phyloP scores from a whole-genome alignment of 352 stramenopile genomes.

The Pythium phragmiticola region DNA sequence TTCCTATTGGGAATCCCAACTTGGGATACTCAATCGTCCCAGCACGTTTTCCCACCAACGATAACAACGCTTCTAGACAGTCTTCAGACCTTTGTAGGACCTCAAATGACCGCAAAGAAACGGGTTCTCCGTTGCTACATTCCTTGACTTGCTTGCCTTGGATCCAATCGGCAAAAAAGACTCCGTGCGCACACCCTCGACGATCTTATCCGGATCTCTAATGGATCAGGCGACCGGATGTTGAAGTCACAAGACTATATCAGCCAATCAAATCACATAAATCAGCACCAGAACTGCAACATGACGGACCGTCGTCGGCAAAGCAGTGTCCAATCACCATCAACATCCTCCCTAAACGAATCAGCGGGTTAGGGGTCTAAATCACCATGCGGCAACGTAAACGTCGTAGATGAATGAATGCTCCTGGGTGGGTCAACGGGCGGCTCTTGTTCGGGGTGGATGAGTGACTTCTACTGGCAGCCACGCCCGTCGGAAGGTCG shows the following conservation, averaged over 20 bases:
- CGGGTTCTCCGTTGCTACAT: not conserved
- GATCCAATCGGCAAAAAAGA: not conserved
- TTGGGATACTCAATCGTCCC: no score
- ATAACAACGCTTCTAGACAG: no score
- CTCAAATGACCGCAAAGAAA: not conserved
- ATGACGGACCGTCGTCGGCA: not conserved
- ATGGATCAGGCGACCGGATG: not conserved
- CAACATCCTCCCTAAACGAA: not conserved
- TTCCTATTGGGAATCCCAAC: no score
- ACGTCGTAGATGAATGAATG: not conserved
- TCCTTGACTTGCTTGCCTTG: no score
- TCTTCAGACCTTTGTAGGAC: no score
- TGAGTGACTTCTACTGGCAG: not conserved
- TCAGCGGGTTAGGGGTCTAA: not conserved
- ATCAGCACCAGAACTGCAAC: not conserved
- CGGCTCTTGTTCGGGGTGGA: not conserved
- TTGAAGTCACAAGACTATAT: conserved; percentile 6
- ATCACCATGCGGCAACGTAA: not conserved
- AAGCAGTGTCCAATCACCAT: not conserved
- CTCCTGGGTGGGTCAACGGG: not conserved
- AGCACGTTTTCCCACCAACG: no score
- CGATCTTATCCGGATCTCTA: not conserved
- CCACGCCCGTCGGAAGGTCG: not conserved
- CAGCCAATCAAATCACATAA: not conserved
- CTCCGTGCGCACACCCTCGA: not conserved